Evolutionary conservation across 192 early-diverging fungal species (phyloP).

Genomic region (Jimgerdemannia flammicorona): DNA sequence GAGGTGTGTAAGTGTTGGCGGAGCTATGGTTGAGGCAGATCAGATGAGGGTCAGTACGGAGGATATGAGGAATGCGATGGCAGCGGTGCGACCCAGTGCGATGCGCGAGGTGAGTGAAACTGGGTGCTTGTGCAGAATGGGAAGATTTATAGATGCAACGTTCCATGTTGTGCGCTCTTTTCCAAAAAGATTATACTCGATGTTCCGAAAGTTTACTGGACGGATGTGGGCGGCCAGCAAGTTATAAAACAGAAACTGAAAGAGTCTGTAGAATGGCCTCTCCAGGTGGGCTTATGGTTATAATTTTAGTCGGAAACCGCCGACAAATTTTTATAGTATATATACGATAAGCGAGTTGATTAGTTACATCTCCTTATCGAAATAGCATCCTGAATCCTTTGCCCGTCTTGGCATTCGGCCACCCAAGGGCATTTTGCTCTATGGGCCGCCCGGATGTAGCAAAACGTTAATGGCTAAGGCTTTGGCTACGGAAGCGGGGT

Average conservation of each 20-base stretch:
- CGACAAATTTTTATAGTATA: neutral
- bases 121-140: neutral
- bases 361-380: neutral
- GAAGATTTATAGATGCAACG: neutral
- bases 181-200: constrained; percentile 69
- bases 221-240: constrained; percentile 91
- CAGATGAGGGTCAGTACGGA: constrained; percentile 41
- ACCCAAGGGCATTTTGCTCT: constrained; percentile 96
- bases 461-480: constrained; percentile 99
- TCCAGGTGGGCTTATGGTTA: constrained; percentile 52
- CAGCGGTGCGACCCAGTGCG: constrained; percentile 67
- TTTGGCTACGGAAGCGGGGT: constrained; percentile 89
- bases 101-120: neutral
- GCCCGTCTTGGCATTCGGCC: constrained; percentile 84
- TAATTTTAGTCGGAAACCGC: no score
- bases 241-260: constrained; percentile 88
- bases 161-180: neutral
- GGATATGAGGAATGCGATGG: constrained; percentile 57
- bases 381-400: constrained; percentile 90
- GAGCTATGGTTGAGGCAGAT: neutral
- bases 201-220: constrained; percentile 91
- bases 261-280: constrained; percentile 98
- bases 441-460: constrained; percentile 97
- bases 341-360: neutral
- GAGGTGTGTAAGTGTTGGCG: constrained; percentile 11